Base-by-base conservation (phyloP, 2,329 filamentous ascomycete species). In the Camillea tinctor region DNA sequence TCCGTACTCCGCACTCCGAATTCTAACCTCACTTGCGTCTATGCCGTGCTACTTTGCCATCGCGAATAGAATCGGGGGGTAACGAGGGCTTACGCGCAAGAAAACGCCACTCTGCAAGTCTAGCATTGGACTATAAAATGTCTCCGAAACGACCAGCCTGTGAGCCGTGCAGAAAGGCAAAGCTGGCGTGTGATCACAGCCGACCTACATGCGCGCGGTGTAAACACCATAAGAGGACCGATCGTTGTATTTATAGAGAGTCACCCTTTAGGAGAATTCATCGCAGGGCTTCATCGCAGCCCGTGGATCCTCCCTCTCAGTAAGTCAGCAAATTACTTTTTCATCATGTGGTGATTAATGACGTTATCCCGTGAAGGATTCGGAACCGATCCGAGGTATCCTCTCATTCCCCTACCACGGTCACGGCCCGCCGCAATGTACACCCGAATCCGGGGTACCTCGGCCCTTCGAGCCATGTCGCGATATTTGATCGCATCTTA, bases 121-220 rank as follows among this genome's bases (percentile, higher is more conserved):
- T 30, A 30, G 26, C 3, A 30, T 30, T 30, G 6, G 7, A 30
- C 26, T 30, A 55, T n/a, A n/a, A n/a, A n/a, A n/a, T 58, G 54
- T 13, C 51, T 36, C 62, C 55, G 76, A 66, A 23, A 66, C 67
- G 52, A 65, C 64, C 44, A 15, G 68, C 68, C 1, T 70, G 72
- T 66, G 61, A 74, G 63, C 52, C 74, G 56, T 62, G 75, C 65
- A 50, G 74, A 63, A 48, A 55, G 7, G 60, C 68, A 2, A 71
- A 71, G 50, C 57, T 70, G 15, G 68, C 66, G 2, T 67, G 67
- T 60, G 63, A 71, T 55, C 71, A 73, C 58, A 48, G 56, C n/a
- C 51, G 61, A 50, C 70, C 71, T 5, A 63, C 63, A 19, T 73
- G 71, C 50, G 63, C 65, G 21, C 65, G 71, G 13, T 73, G 71